Base-by-base conservation (phyloP, 257 asterid genomes). In the Echium plantagineum region DNA sequence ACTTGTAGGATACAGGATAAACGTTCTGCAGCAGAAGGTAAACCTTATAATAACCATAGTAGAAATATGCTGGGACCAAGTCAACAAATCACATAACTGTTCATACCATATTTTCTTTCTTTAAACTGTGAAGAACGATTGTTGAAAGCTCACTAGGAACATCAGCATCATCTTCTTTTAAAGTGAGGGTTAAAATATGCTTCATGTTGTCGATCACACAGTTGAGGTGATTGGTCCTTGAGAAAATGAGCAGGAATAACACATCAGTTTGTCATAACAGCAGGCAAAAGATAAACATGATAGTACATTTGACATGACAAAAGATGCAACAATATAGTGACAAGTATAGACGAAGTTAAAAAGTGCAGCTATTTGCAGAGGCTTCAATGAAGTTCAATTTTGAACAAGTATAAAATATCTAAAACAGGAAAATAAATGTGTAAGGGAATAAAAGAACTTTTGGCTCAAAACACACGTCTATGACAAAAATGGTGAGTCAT, bases 41-140 rank as follows among this genome's bases (percentile, higher is more conserved):
- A 55, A 24, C n/a, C 35, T 56, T 32, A 56, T 62, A 30, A 55
- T 18, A 20, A 53, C 38, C 19, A 21, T 12, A 56, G 17, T 22
- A 55, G 15, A 28, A 42, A 42, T 42, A 42, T 42, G 13, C 10
- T 35, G 13, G 49, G 49, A 13, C 49, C 52, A 9, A 58, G 24
- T 8, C 15, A 32, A 32, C 9, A 7, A 55, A 9, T 32, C 22
- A 30, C 26, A 55, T 28, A 3, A 48, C 63, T 32, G 61, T 20
- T 21, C 64, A 19, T 71, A 77, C 88, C 94, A 77, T 71, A 60
- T 72, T 78, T 46, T 70, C 74, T 81, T 60, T 78, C 70, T 71
- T 80, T 53, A 81, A 80, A 73, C 83, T 78, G 55, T 56, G 69
- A 60, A 85, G 65, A 69, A 85, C 83, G 62, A 79, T 81, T 55